Evolutionary conservation across 176 grass and related monocot genomes (phyloP), one percentile per base, ranked within the genome.

Genomic region (Stipa capillata): DNA sequence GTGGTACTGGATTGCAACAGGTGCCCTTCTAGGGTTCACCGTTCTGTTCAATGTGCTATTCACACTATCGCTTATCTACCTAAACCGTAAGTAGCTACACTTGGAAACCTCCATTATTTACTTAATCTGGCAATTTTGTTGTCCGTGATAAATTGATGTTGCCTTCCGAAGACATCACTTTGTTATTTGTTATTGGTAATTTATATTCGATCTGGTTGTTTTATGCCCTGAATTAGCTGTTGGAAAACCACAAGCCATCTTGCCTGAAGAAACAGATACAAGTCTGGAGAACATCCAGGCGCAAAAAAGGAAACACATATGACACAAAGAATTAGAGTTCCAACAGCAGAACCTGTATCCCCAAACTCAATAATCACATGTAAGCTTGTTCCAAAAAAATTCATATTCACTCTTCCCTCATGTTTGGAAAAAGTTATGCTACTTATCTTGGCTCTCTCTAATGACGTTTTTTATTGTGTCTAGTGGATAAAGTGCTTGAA

Each of bases 1-100:
- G 17, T 98, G 95, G 95, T 98, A 88, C 76, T 98, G 95, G 95
- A 98, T 98, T 86, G 89, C 80, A 83, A 76, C 63, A 27, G 80
- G 69, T 39, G 95, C 84, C 48, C 95, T 98, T 85, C 63, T 98
- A 50, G 95, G 95, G 59, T 94, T 98, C 87, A 87, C 83, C 71
- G 76, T 94, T 79, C 67, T 98, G 63, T 94, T 94, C 89, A 94
- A 98, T 83, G 57, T 94, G 65, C 82, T 98, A 51, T 98, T 98
- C 80, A 89, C 92, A 6, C 77, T 94, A 35, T 97, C 89, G 1
- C 92, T 98, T 58, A 94, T 86, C 77, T 90, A 81, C 70, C 85
- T 98, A 43, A 98, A 85, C 67, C 86, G 95, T 98, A 98, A 86
- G 95, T 86, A 64, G 36, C 18, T 79, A 45, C 83, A 75, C 71